These are phyloP conservation scores for Taxillus chinensis DNA, from an alignment of 164 flowering plant species.

Conservation along the genomic window DNA sequence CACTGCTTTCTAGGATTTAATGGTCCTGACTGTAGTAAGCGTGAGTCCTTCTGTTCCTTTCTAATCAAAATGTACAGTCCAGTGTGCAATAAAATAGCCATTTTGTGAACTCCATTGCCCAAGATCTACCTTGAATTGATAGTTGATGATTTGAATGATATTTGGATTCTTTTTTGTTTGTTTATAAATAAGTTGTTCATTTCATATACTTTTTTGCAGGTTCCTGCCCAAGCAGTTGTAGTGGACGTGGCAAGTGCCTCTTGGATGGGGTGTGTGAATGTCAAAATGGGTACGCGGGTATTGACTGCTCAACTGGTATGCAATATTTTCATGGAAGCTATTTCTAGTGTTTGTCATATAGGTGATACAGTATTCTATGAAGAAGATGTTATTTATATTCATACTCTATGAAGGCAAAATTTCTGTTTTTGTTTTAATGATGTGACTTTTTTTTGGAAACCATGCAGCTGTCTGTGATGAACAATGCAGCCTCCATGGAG, in stretches of 20 bases:
- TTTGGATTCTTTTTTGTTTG: not conserved
- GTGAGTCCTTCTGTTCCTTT: conserved; percentile 41
- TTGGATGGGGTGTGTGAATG: conserved; percentile 73
- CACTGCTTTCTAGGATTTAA: conserved; percentile 84
- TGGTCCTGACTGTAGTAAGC: conserved; percentile 79
- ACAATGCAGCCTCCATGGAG: conserved; percentile 97
- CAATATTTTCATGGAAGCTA: too few relatives aligned
- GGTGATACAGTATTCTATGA: too few relatives aligned
- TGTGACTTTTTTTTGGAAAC: not conserved
- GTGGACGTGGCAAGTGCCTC: conserved; percentile 73
- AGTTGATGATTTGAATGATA: not conserved
- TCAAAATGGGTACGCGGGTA: conserved; percentile 68
- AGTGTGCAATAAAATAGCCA: not conserved
- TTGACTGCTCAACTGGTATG: conserved; percentile 99
- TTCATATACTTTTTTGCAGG: too few relatives aligned
- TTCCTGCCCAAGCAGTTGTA: conserved; percentile 69
- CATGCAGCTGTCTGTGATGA: conserved; percentile 89
- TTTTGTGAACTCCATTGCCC: not conserved
- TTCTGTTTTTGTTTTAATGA: too few relatives aligned
- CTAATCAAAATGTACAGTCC: not conserved
- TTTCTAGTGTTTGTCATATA: too few relatives aligned
- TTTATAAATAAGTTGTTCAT: too few relatives aligned
- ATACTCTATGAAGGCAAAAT: too few relatives aligned
- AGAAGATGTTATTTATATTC: too few relatives aligned
- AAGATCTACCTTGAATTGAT: not conserved